A percentile compares a stretch with the other conserved stretches of the same genome.
Evolutionary conservation across 2,329 filamentous ascomycete genomes (phyloP).

Genomic region (Ascochyta rabiei): DNA sequence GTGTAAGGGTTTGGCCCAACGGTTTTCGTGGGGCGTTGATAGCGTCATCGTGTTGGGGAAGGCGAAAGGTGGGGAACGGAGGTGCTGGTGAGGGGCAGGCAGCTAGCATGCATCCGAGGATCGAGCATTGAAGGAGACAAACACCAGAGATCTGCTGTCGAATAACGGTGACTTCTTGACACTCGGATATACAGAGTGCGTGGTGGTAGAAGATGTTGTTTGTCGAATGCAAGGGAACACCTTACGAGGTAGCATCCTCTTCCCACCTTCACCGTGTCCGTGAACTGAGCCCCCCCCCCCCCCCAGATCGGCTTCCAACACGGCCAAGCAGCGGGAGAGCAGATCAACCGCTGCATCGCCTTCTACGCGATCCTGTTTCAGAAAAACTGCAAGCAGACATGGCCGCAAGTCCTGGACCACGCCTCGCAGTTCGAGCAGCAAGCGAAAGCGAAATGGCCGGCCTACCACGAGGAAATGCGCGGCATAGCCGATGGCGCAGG

Average conservation of each 20-base stretch:
- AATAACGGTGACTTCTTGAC: too few relatives aligned
- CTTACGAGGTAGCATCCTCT: constrained; percentile 46
- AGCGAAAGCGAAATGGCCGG: constrained; percentile 52
- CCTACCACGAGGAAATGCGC: constrained; percentile 53
- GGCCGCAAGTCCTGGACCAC: constrained; percentile 53
- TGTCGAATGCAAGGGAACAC: constrained; percentile 51
- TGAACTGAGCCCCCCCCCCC: background rate
- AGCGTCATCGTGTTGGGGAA: too few relatives aligned
- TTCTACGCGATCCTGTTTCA: constrained; percentile 58
- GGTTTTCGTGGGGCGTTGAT: too few relatives aligned
- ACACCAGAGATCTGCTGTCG: too few relatives aligned
- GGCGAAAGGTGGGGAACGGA: too few relatives aligned
- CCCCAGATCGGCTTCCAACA: constrained; percentile 57
- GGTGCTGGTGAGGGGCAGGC: too few relatives aligned
- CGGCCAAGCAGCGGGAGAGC: constrained; percentile 47
- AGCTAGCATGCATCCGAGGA: too few relatives aligned
- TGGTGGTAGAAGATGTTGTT: constrained; percentile 42
- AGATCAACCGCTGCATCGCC: constrained; percentile 52
- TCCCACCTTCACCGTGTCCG: background rate
- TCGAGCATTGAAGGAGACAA: too few relatives aligned
- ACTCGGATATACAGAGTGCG: too few relatives aligned
- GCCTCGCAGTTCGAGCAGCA: constrained; percentile 56
- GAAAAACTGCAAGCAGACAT: constrained; percentile 54
- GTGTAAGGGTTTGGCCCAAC: too few relatives aligned
- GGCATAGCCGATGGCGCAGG: constrained; percentile 61